Percentiles rank a stretch among this genome's conserved stretches.
Evolutionary conservation across 208 protist species (phyloP).

Genomic region (Leishmania arabica): DNA sequence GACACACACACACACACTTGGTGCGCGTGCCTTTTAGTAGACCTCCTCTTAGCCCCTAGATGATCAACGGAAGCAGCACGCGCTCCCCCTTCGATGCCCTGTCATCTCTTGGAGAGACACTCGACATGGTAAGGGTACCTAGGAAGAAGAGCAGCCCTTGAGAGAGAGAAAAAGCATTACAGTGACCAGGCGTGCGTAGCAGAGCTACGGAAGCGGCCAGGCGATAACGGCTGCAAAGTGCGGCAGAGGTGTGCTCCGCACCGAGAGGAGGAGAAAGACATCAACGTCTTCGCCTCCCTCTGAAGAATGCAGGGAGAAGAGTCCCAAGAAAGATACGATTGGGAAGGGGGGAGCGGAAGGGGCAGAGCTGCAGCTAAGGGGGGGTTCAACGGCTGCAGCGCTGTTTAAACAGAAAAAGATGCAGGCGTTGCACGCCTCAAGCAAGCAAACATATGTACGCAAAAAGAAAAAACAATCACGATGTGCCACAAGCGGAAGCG

Average conservation of each 20-base stretch:
- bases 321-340: background rate
- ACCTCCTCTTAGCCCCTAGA: background rate
- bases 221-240: too few species aligned
- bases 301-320: too few species aligned
- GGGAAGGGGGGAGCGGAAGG: background rate
- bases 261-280: too few species aligned
- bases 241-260: too few species aligned
- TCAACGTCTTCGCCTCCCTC: too few species aligned
- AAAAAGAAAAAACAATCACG: background rate
- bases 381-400: background rate
- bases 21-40: background rate
- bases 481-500: background rate
- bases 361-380: background rate
- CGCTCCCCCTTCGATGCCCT: background rate
- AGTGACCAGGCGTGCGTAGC: background rate
- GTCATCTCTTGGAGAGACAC: background rate
- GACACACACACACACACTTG: background rate
- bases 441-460: background rate
- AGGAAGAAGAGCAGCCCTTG: background rate
- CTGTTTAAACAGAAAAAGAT: background rate
- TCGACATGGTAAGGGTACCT: background rate
- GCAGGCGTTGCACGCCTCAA: background rate
- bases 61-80: background rate
- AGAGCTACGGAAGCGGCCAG: background rate
- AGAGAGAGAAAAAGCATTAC: background rate